These are phyloP conservation scores for Phymatotrichopsis omnivora DNA, from an alignment of 2,329 filamentous ascomycete species.

Conservation along the genomic window DNA sequence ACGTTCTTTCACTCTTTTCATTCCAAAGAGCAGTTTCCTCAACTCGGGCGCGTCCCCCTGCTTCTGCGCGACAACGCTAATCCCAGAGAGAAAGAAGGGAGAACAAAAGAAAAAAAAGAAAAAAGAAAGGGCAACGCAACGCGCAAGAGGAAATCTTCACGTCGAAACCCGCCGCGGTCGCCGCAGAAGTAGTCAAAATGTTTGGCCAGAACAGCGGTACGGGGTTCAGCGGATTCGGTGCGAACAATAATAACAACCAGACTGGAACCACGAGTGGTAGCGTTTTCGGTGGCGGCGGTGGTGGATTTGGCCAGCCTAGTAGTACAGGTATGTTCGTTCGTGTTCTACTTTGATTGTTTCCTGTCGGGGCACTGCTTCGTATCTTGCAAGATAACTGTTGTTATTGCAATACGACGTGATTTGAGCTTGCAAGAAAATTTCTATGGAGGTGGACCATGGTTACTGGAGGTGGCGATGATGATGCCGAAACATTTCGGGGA, in stretches of 20 bases:
- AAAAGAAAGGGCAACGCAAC: slow-evolving; percentile 14
- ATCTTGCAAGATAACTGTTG: slow-evolving; percentile 13
- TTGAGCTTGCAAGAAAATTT: slow-evolving; percentile 12
- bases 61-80: slow-evolving; percentile 17
- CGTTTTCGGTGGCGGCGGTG: slow-evolving; percentile 37
- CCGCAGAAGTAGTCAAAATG: slow-evolving; percentile 20
- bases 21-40: too few species aligned
- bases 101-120: slow-evolving; percentile 14
- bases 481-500: slow-evolving; percentile 19
- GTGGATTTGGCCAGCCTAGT: slow-evolving; percentile 26
- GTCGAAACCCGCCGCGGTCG: slow-evolving; percentile 10
- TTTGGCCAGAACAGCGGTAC: slow-evolving; percentile 25
- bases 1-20: too few species aligned
- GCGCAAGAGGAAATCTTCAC: slow-evolving; percentile 14
- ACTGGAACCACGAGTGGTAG: slow-evolving; percentile 32
- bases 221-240: slow-evolving; percentile 39
- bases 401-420: slow-evolving; percentile 16
- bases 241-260: slow-evolving; percentile 34
- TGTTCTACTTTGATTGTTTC: slow-evolving; percentile 10
- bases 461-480: slow-evolving; percentile 30
- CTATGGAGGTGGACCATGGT: slow-evolving; percentile 14
- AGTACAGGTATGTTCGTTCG: slow-evolving; percentile 25
- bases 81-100: slow-evolving; percentile 13
- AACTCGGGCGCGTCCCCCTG: too few species aligned
- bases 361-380: slow-evolving; percentile 13